Evolutionary conservation across 2,329 filamentous ascomycete species (phyloP), one percentile per base, ranked within the genome.

Genomic region (Botrytis byssoidea): DNA sequence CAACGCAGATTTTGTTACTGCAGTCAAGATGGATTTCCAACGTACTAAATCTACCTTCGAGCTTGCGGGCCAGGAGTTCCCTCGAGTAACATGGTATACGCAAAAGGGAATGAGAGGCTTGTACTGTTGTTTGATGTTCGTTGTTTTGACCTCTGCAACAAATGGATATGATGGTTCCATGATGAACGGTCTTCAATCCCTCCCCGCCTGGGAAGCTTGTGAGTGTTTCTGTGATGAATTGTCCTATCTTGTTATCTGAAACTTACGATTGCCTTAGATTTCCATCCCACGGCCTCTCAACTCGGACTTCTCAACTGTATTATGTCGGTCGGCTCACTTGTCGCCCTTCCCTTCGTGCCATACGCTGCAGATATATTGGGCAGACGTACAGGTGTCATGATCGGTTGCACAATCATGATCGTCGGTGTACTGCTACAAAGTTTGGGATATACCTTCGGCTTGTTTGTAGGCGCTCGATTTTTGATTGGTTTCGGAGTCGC

Each of bases 61-160:
- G 76, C 73, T 81, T 18, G 79, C 75, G 35, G 79, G 79, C 16
- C 74, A 75, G 60, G 77, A 80, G 75, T 81, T 81, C 72, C 77
- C 79, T 48, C 77, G 79, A 29, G 75, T 89, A 71, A 80, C 84
- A 76, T 89, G 87, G 87, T 85, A 78, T 67, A 85, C 83, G 76
- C 86, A 89, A 42, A 85, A 87, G n/a, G 87, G 86, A 63, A 83
- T 89, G 77, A 83, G 87, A 78, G 85, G 86, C 81, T 83, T 89
- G 14, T 89, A 88, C 82, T 81, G 88, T 76, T 86, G 85, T 67
- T 76, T 81, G 70, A 78, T 81, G 72, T 79, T 81, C 70, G 78
- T 79, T 35, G 77, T 81, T 16, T 76, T 81, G 44, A 81, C 79
- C 37, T 88, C 87, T 42, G 87, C 87, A 22, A 87, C 86, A 8